These are phyloP conservation scores for Tothia fuscella DNA, from an alignment of 2,329 filamentous ascomycete genomes.

Conservation along the genomic window DNA sequence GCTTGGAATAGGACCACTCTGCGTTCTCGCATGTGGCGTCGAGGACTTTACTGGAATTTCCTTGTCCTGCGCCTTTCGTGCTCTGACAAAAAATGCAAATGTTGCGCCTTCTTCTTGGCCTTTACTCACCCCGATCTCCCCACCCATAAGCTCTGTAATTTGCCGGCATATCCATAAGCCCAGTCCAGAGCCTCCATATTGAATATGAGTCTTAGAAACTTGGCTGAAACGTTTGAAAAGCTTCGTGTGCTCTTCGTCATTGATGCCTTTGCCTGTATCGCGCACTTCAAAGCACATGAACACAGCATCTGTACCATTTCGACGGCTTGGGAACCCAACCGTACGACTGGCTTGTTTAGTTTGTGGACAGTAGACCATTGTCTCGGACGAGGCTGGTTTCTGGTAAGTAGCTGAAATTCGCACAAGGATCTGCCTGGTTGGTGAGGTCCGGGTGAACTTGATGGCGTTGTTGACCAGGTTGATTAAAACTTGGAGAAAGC, in stretches of 20 bases:
- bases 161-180: slow-evolving; percentile 58
- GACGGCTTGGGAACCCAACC: no score
- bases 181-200: slow-evolving; percentile 7
- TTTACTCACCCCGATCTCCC: slow-evolving; percentile 54
- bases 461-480: slow-evolving; percentile 10
- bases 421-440: slow-evolving; percentile 14
- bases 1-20: no score
- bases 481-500: slow-evolving; percentile 10
- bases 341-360: background rate
- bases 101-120: slow-evolving; percentile 47
- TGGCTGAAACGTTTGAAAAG: slow-evolving; percentile 61
- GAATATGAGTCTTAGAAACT: slow-evolving; percentile 48
- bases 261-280: slow-evolving; percentile 35
- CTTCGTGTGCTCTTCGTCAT: slow-evolving; percentile 39
- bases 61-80: background rate
- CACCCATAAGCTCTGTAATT: slow-evolving; percentile 57
- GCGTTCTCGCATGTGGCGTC: background rate
- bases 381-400: slow-evolving; percentile 9
- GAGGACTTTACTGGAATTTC: background rate
- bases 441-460: slow-evolving; percentile 8
- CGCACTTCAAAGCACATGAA: slow-evolving; percentile 12
- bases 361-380: background rate
- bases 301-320: slow-evolving; percentile 12
- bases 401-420: slow-evolving; percentile 18
- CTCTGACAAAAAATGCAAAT: slow-evolving; percentile 55